Base-by-base conservation (phyloP, 495 filamentous ascomycete genomes). In the Penicillium alfredii region DNA sequence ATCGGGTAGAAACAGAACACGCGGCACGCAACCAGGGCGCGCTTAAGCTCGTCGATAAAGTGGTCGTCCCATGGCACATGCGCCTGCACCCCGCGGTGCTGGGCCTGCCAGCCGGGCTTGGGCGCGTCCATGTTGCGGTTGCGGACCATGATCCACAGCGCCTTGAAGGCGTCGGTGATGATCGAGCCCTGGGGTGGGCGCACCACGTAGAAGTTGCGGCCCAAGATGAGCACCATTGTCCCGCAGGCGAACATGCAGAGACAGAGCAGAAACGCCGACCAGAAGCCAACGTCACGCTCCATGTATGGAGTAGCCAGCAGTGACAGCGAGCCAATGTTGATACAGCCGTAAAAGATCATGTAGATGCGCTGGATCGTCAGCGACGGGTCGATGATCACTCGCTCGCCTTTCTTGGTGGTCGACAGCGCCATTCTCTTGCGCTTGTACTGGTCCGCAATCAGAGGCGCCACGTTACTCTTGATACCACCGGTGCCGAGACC, bases 301-400 rank as follows among this genome's bases (percentile, higher is more conserved):
- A 82, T 72, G 49, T 78, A 80, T 1, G 77, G 71, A 6, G 78
- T 83, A 3, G 76, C 76, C 35, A 78, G 69, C 42, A 75, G 69
- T 42, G 72, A 81, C 46, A 77, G 76, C 33, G 71, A 74, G 9
- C 85, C 86, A 38, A 93, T 45, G 65, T 94, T 89, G 69, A 89
- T 84, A 45, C 80, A 78, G 28, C 74, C 60, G 53, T 88, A 88
- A 58, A 84, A 84, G 35, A 79, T 72, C 72, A 81, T 78, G 67
- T 82, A 82, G 38, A 90, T 80, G 28, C 78, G 72, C 61, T 86
- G 81, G 40, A 84, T 74, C 8, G 84, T 88, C 30, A 84, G 71
- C 28, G 76, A 66, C 1, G 86, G 84, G 49, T 88, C 83, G 25
- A 88, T 75, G 34, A 92, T 76, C 15, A 85, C 80, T 20, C 76